Base-by-base conservation (phyloP, 2,329 filamentous ascomycete species). In the Cercospora sp. region DNA sequence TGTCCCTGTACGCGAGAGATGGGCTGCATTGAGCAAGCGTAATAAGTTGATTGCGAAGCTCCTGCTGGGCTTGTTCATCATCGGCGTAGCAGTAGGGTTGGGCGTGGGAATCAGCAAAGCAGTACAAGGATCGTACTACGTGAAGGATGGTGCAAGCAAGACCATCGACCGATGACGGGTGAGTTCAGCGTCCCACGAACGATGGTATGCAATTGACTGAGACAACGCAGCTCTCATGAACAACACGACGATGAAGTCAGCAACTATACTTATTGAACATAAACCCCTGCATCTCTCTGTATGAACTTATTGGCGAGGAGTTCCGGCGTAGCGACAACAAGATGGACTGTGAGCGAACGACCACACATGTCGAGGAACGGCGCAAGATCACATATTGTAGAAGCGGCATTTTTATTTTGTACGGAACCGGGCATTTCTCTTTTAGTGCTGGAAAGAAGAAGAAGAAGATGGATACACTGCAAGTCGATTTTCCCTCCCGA, bases 81-180 rank as follows among this genome's bases (percentile, higher is more conserved):
- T 84, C 13, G 83, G 81, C 23, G 76, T 81, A 23, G 81, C 82
- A 8, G 82, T 84, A 2, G 83, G 80, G 18, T 74, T 84, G 42
- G 82, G 81, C 64, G 80, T 85, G 28, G 83, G 83, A 65, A 83
- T 85, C 70, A 82, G 80, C 69, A 77, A 79, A 57, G 82, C 82
- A 16, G 83, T 84, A 3, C 81, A 83, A 65, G 83, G 83, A 42
- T 80, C 81, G 58, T 82, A 84, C 53, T 84, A 80, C 77, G 77
- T 78, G 30, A 76, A 77, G 63, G 73, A 80, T 20, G 80, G 80
- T 62, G 74, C 42, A 58, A 67, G 53, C 57, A 63, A 67, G 66
- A 12, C 53, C 26, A 65, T 70, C 28, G 67, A 67, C 16, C 53
- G 58, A 58, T 65, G 58, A 65, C 18, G 36, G 26, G 58, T 48